Conservation (phyloP, 768 basidiomycete species). For the Serendipita indica region DNA sequence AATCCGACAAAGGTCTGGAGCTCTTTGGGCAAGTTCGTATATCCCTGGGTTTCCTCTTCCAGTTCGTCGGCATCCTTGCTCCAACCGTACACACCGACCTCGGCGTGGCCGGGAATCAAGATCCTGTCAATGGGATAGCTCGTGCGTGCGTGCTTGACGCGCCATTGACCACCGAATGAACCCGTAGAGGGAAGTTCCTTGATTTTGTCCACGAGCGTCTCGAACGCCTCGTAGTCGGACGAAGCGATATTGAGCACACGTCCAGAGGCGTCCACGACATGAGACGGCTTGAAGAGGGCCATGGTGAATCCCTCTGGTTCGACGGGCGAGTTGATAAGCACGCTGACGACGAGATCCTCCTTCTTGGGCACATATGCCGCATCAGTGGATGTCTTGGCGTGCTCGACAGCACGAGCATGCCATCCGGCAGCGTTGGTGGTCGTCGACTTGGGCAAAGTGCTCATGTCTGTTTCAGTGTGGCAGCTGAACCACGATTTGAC, state of each 20-base stretch:
- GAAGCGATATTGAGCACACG: background rate
- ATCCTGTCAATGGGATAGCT: background rate
- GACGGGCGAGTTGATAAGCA: conserved; percentile 5
- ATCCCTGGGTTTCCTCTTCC: background rate
- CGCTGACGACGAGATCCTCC: background rate
- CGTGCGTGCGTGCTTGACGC: background rate
- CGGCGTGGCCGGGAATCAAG: background rate
- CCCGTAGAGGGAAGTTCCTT: background rate
- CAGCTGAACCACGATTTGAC: background rate
- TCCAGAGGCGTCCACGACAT: conserved; percentile 8
- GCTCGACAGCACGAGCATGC: conserved; percentile 8
- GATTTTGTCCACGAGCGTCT: background rate
- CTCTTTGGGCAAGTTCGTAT: background rate
- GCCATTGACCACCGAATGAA: background rate
- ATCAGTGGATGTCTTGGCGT: background rate
- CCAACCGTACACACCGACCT: conserved; percentile 1
- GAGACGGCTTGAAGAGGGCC: conserved; percentile 8
- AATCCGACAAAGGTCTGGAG: background rate
- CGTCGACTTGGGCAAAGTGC: background rate
- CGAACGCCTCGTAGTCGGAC: conserved; percentile 7
- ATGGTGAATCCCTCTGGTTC: conserved; percentile 11
- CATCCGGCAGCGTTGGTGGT: background rate
- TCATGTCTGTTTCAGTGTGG: background rate
- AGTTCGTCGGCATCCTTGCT: background rate
- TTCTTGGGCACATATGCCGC: background rate